A percentile compares a stretch with the other conserved stretches of the same genome.
Conservation (phyloP, 176 grass and related monocot species). For the Musa acuminata region DNA sequence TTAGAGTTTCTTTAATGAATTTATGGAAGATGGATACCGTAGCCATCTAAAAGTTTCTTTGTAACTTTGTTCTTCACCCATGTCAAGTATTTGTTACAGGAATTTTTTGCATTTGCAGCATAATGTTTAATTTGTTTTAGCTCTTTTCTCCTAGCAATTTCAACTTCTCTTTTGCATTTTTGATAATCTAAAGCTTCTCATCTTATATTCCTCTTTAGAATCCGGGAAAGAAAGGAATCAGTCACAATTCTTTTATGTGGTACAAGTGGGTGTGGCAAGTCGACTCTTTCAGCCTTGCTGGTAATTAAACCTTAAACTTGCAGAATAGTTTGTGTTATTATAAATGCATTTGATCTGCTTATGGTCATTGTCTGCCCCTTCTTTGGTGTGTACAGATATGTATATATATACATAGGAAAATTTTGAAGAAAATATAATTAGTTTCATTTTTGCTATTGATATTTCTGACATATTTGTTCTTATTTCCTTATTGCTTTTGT, state of each 20-base stretch:
- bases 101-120: too few relatives aligned
- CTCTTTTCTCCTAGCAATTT: neutral
- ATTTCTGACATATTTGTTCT: neutral
- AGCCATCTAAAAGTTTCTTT: too few relatives aligned
- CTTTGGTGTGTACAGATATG: neutral
- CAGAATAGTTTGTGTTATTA: conserved; percentile 7
- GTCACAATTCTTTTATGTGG: conserved; percentile 84
- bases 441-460: too few relatives aligned
- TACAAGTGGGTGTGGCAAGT: conserved; percentile 93
- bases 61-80: too few relatives aligned
- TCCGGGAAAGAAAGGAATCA: conserved; percentile 79
- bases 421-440: too few relatives aligned
- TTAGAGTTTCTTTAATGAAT: too few relatives aligned
- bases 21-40: too few relatives aligned
- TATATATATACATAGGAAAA: too few relatives aligned
- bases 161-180: neutral
- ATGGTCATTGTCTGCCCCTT: neutral
- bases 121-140: neutral
- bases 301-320: conserved; percentile 21
- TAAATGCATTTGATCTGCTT: neutral
- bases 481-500: neutral
- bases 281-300: conserved; percentile 87
- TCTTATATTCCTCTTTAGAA: conserved; percentile 30
- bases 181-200: conserved; percentile 6
- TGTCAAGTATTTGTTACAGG: too few relatives aligned